phyloP scores from a whole-genome alignment of 2,329 filamentous ascomycete genomes.

The Epichloe amarillans region DNA sequence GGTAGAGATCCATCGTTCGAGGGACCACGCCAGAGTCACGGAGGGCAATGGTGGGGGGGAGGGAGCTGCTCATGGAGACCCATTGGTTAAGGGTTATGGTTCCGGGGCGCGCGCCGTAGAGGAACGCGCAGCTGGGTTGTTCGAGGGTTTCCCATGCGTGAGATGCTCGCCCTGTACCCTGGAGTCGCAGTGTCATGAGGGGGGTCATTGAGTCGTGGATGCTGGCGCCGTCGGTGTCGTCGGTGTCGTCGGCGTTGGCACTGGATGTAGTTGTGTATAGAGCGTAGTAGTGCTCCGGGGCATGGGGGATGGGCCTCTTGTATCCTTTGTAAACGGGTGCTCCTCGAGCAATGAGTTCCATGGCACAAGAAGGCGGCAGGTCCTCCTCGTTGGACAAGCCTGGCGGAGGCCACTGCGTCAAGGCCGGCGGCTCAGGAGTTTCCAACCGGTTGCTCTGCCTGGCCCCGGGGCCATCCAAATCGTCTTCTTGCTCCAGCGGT shows the following conservation, averaged over 20 bases:
- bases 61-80: conserved; percentile 43
- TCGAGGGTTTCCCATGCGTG: conserved; percentile 60
- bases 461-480: background rate
- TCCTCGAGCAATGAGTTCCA: conserved; percentile 44
- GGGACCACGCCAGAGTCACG: conserved; percentile 44
- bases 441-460: background rate
- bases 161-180: conserved; percentile 27
- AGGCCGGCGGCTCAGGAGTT: background rate
- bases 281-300: conserved; percentile 39
- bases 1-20: conserved; percentile 45
- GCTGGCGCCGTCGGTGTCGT: conserved; percentile 36
- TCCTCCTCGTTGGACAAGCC: conserved; percentile 35
- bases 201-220: conserved; percentile 42
- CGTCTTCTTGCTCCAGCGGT: conserved; percentile 13
- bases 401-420: conserved; percentile 40
- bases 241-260: conserved; percentile 30
- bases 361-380: conserved; percentile 39
- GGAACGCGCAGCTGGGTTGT: conserved; percentile 58
- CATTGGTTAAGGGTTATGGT: conserved; percentile 62
- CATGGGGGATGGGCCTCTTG: conserved; percentile 38
- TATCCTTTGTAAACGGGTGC: conserved; percentile 44
- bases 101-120: conserved; percentile 51
- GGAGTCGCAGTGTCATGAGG: conserved; percentile 41
- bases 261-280: conserved; percentile 38
- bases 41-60: conserved; percentile 43